Evolutionary conservation across 169 alveolate species (phyloP).

Genomic region (Eimeria falciformis): DNA sequence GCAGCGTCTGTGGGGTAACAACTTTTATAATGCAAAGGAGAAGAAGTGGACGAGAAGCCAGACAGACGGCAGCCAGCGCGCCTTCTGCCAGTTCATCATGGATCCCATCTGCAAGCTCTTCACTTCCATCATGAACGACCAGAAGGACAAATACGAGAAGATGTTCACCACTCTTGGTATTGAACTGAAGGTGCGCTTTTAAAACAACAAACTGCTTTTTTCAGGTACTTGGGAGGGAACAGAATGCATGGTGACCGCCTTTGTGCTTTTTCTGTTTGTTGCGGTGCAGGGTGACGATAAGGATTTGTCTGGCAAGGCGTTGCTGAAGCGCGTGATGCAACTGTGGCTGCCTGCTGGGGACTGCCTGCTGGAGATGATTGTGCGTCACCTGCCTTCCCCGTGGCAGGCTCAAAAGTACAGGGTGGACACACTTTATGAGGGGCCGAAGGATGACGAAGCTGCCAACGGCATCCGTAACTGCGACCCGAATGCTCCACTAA

Average conservation of each 20-base stretch:
- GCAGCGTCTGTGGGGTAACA: constrained; percentile 99
- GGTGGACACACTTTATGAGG: constrained; percentile 97
- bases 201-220: neutral
- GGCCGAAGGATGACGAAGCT: constrained; percentile 99
- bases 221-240: neutral
- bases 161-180: constrained; percentile 95
- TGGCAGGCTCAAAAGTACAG: constrained; percentile 98
- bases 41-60: constrained; percentile 93
- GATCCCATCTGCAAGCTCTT: constrained; percentile 98
- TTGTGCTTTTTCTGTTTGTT: neutral
- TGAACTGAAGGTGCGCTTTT: constrained; percentile 87
- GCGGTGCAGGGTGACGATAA: constrained; percentile 89
- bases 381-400: constrained; percentile 99
- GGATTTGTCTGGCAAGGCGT: constrained; percentile 96
- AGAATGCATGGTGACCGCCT: no score
- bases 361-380: constrained; percentile 98
- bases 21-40: constrained; percentile 96
- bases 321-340: constrained; percentile 98
- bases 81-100: constrained; percentile 98
- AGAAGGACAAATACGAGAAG: constrained; percentile 92
- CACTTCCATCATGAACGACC: constrained; percentile 95
- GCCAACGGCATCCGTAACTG: constrained; percentile 97
- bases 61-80: constrained; percentile 79
- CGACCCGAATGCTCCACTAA: constrained; percentile 98
- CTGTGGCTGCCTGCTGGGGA: constrained; percentile 99